Base-by-base conservation (phyloP, 257 asterid genomes). In the Capsicum baccatum region DNA sequence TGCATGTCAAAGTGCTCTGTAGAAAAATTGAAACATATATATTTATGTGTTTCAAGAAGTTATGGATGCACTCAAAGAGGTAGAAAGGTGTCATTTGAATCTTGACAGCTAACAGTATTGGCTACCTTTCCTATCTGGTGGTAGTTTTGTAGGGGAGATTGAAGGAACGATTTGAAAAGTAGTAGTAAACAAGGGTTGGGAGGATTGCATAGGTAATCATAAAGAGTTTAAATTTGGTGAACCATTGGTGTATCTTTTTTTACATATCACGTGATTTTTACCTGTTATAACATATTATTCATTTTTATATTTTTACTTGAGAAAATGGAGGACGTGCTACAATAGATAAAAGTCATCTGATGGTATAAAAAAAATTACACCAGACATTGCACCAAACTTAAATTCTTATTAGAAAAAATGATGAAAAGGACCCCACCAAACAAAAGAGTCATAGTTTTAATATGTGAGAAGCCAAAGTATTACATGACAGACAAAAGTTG, bases 161-260 rank as follows among this genome's bases (percentile, higher is more conserved):
- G 69, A 63, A 21, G 69, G n/a, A 47, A 6, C 35, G 33, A 71
- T 71, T 71, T 78, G 82, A 78, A 54, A 78, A 78, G 82, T 78
- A 78, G 52, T 68, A 68, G 21, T 67, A 19, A 10, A 69, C 26
- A 10, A 47, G 10, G 79, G 13, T 26, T 54, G 48, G 64, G 9
- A 54, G 64, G 79, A 69, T 16, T 5, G 55, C 79, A 69, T 54
- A 4, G 54, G 21, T 52, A 33, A 33, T 54, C 15, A 7, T 74
- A 12, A 50, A 52, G 33, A 26, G 33, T 26, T 26, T 26, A 26
- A 26, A 1, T 26, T 26, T 26, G 33, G 33, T 26, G 33, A 0
- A 1, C 33, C 33, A 1, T 26, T 1, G 33, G 33, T 26, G 33
- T 26, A 26, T 26, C 2, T 26, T 26, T 26, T 26, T 26, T 26